Base-by-base conservation (phyloP, 2,329 filamentous ascomycete genomes). In the Fusarium palustre region DNA sequence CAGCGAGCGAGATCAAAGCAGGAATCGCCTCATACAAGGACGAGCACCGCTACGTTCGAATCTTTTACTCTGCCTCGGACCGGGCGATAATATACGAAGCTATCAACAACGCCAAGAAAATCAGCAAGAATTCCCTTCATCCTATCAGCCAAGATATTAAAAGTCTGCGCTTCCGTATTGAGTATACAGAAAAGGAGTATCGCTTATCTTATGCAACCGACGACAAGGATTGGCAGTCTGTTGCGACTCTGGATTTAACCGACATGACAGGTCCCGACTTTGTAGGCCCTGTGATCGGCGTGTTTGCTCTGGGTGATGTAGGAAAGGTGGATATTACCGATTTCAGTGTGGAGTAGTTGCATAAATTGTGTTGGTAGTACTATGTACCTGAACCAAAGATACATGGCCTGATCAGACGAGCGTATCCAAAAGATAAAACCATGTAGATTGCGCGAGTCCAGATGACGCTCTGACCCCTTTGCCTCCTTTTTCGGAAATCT, bases 221-320 rank as follows among this genome's bases (percentile, higher is more conserved):
- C 0, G 31, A 7, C 12, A 33, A 56, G 15, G 41, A 55, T 1
- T 56, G 59, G 58, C 11, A 47, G 7, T 38, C 11, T 16, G 5
- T 63, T 28, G 59, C 47, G 15, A 63, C 58, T 12, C 41, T 63
- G 13, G 59, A 63, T 15, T 38, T 59, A 18, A 34, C 42, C 4
- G 59, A 63, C 11, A 63, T 63, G 58, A 63, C 59, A 4, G 59
- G 59, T 0, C 58, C 59, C 9, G 59, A 63, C 9, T 63, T 63
- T 47, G 59, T 63, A 36, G 59, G 59, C 10, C 59, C 59, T 24
- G 59, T 63, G 43, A 63, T 63, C 47, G 59, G 59, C 12, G 41
- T 56, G 1, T 63, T 63, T 16, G 48, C 58, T 15, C 13, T 63
- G 48, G 59, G 43, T 1, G 15, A 50, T 33, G 30, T 30, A 24